phyloP scores from a whole-genome alignment of 257 asterid species.

The Knoxia roxburghii region DNA sequence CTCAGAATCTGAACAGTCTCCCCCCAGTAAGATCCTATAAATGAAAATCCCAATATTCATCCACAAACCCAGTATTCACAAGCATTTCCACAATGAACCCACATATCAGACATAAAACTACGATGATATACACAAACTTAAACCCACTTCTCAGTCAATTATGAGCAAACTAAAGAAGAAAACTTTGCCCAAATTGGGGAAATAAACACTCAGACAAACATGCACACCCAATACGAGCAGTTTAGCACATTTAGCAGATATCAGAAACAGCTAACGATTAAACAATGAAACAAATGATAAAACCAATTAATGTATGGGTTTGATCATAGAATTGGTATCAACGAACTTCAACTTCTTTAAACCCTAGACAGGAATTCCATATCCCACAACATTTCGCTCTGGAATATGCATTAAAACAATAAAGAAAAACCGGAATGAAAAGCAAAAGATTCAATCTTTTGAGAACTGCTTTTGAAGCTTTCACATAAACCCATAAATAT shows the following conservation, averaged over 20 bases:
- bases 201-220: no score
- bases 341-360: constrained; percentile 1
- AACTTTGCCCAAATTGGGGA: no score
- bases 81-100: not conserved
- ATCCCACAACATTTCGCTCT: not conserved
- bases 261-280: not conserved
- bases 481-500: not conserved
- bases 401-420: no score
- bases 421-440: not conserved
- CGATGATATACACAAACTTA: no score
- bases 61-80: not conserved
- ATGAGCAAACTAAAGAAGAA: not conserved
- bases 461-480: not conserved
- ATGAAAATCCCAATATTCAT: not conserved
- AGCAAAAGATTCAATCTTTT: not conserved
- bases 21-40: not conserved
- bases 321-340: no score
- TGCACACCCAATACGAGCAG: no score
- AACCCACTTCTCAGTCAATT: not conserved
- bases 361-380: constrained; percentile 3
- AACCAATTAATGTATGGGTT: not conserved
- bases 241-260: not conserved
- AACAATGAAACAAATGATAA: not conserved
- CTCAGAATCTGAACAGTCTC: no score
- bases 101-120: no score